A percentile compares a stretch with the other conserved stretches of the same genome.
These are phyloP conservation scores for Xylaria sp. DNA, from an alignment of 2,329 filamentous ascomycete species.

Conservation along the genomic window DNA sequence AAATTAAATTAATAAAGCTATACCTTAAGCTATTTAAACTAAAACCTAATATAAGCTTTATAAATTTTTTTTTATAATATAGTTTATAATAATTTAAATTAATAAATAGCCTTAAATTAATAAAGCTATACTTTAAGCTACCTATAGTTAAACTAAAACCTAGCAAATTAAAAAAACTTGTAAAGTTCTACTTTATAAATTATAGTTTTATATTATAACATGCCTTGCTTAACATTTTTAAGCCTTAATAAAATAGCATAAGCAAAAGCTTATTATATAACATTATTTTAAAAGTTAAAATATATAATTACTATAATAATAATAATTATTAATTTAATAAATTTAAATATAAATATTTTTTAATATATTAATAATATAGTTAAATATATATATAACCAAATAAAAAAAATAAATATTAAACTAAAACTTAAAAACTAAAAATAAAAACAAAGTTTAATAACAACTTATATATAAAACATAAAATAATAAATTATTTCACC, in stretches of 20 bases:
- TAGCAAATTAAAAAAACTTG: too few relatives aligned
- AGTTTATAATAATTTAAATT: not conserved
- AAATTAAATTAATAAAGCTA: not conserved
- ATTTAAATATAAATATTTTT: too few relatives aligned
- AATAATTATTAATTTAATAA: conserved; percentile 4
- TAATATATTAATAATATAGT: too few relatives aligned
- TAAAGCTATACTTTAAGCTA: conserved; percentile 9
- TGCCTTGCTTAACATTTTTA: conserved; percentile 7
- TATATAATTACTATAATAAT: not conserved
- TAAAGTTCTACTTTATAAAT: not conserved
- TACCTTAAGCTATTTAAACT: conserved; percentile 3
- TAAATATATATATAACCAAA: too few relatives aligned
- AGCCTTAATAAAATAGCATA: not conserved
- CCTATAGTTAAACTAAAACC: not conserved
- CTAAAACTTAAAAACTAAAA: too few relatives aligned
- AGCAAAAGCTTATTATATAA: conserved; percentile 2
- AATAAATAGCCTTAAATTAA: not conserved
- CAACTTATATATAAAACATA: not conserved
- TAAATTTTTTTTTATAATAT: not conserved
- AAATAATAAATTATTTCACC: not conserved
- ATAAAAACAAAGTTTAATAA: too few relatives aligned
- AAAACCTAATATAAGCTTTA: conserved; percentile 1
- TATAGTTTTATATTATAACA: not conserved
- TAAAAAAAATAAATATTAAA: too few relatives aligned
- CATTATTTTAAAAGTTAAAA: not conserved